Conservation (phyloP, 805 yeast genomes). For the Nakazawaea holstii region DNA sequence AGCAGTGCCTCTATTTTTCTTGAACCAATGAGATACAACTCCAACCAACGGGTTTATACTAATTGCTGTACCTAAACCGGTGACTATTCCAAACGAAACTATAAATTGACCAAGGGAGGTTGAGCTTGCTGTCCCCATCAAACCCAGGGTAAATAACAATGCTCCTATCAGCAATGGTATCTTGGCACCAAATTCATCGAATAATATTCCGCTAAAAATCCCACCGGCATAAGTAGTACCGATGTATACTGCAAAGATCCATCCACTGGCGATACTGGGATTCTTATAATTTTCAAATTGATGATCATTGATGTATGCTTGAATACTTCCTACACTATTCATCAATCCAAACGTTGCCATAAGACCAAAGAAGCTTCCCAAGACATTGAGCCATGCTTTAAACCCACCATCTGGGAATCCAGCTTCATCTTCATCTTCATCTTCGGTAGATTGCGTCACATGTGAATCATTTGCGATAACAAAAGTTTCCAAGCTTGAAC, state of each 20-base stretch:
- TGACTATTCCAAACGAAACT: slow-evolving; percentile 32
- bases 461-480: no score
- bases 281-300: slow-evolving; percentile 42
- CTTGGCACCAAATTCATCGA: slow-evolving; percentile 48
- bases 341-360: no score
- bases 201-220: slow-evolving; percentile 50
- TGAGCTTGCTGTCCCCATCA: slow-evolving; percentile 45
- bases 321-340: slow-evolving; percentile 43
- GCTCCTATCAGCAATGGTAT: slow-evolving; percentile 36
- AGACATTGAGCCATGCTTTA: no score
- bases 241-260: slow-evolving; percentile 60
- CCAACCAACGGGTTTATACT: slow-evolving; percentile 40
- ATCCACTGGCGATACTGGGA: slow-evolving; percentile 39
- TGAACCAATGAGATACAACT: slow-evolving; percentile 41
- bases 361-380: no score
- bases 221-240: slow-evolving; percentile 43
- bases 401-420: no score
- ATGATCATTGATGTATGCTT: slow-evolving; percentile 51
- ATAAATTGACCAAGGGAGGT: slow-evolving; percentile 33
- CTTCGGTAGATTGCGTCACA: no score
- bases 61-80: slow-evolving; percentile 37
- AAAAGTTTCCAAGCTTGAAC: no score
- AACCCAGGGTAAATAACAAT: slow-evolving; percentile 36
- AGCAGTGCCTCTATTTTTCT: slow-evolving; percentile 34
- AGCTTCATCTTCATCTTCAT: no score